Conservation (phyloP, 140 eudicot species). For the Flaveria floridana region DNA sequence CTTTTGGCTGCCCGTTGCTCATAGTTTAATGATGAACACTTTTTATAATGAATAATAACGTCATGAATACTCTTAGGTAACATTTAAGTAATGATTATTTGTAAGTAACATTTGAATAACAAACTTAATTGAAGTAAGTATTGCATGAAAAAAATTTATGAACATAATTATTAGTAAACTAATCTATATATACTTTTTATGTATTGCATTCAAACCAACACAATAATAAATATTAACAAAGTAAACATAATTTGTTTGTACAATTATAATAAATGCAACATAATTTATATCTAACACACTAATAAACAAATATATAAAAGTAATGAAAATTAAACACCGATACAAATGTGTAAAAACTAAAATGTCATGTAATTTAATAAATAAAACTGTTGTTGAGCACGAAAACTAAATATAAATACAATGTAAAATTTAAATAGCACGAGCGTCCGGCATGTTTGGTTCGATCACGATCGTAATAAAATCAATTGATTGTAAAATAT, state of each 20-base stretch:
- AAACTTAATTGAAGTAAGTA: not conserved
- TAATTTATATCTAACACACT: not conserved
- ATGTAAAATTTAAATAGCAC: not conserved
- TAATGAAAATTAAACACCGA: not conserved
- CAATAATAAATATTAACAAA: too few species aligned
- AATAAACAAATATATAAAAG: not conserved
- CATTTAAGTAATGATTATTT: not conserved
- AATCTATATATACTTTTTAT: too few species aligned
- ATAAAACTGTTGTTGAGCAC: not conserved
- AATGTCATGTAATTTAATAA: not conserved
- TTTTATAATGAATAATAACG: not conserved
- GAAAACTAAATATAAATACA: not conserved
- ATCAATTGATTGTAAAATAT: not conserved
- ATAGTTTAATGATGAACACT: not conserved
- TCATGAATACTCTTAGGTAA: not conserved
- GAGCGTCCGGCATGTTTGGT: constrained; percentile 1
- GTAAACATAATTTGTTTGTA: too few species aligned
- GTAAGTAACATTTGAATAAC: not conserved
- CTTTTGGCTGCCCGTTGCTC: not conserved
- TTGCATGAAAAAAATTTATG: not conserved
- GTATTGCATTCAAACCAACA: not conserved
- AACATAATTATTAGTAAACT: not conserved
- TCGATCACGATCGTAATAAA: not conserved
- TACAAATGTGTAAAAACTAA: not conserved
- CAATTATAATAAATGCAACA: not conserved